Conservation (phyloP, 1,284 basidiomycete genomes). For the Irpex rosettiformis region DNA sequence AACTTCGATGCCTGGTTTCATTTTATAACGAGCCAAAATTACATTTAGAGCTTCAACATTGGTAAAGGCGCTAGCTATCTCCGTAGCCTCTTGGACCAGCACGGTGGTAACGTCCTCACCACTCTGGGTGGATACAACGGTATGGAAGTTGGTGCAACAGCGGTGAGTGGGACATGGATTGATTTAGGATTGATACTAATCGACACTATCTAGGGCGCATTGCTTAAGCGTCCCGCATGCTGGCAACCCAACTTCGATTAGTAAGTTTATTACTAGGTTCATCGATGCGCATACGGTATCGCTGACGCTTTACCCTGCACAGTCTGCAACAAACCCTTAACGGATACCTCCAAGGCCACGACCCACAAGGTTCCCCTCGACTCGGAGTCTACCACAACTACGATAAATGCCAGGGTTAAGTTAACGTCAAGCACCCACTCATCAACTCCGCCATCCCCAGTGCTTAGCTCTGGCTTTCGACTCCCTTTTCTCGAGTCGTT, state of each 20-base stretch:
- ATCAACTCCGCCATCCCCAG: neutral
- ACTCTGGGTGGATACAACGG: conserved; percentile 80
- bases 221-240: conserved; percentile 48
- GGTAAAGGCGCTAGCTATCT: conserved; percentile 60
- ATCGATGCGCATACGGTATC: too few relatives aligned
- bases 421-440: neutral
- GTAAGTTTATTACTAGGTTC: too few relatives aligned
- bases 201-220: conserved; percentile 46
- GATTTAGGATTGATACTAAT: conserved; percentile 2
- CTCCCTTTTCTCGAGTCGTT: conserved; percentile 6
- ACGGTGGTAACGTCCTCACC: conserved; percentile 58
- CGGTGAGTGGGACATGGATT: conserved; percentile 35
- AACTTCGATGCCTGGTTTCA: neutral
- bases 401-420: conserved; percentile 36
- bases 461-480: conserved; percentile 3
- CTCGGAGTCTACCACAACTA: conserved; percentile 75
- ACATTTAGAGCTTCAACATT: conserved; percentile 69
- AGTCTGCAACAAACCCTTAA: conserved; percentile 79
- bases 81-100: conserved; percentile 43
- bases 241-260: conserved; percentile 79
- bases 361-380: conserved; percentile 40
- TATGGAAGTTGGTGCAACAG: conserved; percentile 64
- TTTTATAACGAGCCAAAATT: conserved; percentile 1
- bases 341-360: conserved; percentile 70
- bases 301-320: conserved; percentile 29